phyloP scores from a whole-genome alignment of 371 early-diverging fungal species.

The Mucor irregularis region DNA sequence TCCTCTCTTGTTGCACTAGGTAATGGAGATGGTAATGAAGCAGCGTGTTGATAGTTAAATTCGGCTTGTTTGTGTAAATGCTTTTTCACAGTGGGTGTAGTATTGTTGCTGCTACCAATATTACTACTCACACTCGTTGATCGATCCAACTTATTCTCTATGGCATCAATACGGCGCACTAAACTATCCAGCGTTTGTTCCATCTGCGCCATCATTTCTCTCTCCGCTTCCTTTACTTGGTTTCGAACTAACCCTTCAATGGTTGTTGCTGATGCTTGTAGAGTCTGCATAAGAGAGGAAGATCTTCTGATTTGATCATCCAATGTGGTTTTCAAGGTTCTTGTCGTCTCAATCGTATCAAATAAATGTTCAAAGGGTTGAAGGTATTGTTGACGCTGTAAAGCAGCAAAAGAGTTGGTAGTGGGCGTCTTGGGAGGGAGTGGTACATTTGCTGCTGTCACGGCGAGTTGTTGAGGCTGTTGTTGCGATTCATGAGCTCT shows the following conservation, averaged over 20 bases:
- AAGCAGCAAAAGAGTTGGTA: slow-evolving; percentile 13
- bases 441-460: not conserved
- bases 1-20: slow-evolving; percentile 26
- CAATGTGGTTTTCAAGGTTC: slow-evolving; percentile 60
- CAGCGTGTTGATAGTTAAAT: not conserved
- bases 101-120: not conserved
- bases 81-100: not conserved
- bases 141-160: not conserved
- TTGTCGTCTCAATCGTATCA: slow-evolving; percentile 61
- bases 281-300: slow-evolving; percentile 72
- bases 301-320: slow-evolving; percentile 79
- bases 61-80: not conserved
- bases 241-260: slow-evolving; percentile 75
- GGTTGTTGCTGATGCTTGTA: slow-evolving; percentile 72
- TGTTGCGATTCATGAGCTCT: slow-evolving; percentile 12
- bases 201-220: slow-evolving; percentile 46
- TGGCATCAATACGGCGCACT: not conserved
- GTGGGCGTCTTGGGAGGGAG: slow-evolving; percentile 27
- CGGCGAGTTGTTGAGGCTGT: not conserved
- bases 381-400: slow-evolving; percentile 46
- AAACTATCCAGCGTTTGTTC: slow-evolving; percentile 23
- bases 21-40: slow-evolving; percentile 16
- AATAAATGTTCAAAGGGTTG: slow-evolving; percentile 62
- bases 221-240: slow-evolving; percentile 76
- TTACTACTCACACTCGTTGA: not conserved